Conservation (phyloP, 805 yeast genomes). For the Zygoascus ofunaensis region DNA sequence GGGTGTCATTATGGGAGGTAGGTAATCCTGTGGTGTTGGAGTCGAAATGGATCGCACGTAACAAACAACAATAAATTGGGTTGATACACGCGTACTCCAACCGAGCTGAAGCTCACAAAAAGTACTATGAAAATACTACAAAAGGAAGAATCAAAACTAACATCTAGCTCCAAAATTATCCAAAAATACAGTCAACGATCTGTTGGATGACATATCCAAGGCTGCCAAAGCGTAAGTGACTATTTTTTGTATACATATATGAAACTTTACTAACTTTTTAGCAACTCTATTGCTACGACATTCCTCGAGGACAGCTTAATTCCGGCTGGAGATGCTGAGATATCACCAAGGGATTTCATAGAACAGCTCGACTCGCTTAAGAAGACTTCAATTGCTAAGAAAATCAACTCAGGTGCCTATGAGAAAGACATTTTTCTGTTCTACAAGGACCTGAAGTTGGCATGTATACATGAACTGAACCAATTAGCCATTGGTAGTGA, state of each 20-base stretch:
- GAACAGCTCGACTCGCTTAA: conserved; percentile 1
- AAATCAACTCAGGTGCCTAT: conserved; percentile 6
- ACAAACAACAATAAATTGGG: no score
- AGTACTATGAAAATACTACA: no score
- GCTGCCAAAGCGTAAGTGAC: neutral
- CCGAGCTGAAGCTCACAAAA: no score
- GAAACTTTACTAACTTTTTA: no score
- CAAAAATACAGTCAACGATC: neutral
- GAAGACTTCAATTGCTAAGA: conserved; percentile 6
- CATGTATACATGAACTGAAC: conserved; percentile 19
- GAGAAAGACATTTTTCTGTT: conserved; percentile 10
- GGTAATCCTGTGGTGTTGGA: no score
- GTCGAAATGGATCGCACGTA: no score
- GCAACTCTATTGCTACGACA: neutral
- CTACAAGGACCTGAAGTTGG: conserved; percentile 26
- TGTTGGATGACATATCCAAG: neutral
- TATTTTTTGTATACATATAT: no score
- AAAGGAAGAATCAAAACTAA: no score
- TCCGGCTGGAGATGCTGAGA: neutral
- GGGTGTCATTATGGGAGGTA: no score
- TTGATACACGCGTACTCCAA: no score
- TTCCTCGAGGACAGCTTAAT: neutral
- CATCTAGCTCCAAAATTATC: neutral
- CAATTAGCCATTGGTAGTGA: conserved; percentile 21
- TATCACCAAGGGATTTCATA: neutral